Evolutionary conservation across 2,329 filamentous ascomycete species (phyloP), one percentile per base, ranked within the genome.

Genomic region (Amauroascus verrucosus): DNA sequence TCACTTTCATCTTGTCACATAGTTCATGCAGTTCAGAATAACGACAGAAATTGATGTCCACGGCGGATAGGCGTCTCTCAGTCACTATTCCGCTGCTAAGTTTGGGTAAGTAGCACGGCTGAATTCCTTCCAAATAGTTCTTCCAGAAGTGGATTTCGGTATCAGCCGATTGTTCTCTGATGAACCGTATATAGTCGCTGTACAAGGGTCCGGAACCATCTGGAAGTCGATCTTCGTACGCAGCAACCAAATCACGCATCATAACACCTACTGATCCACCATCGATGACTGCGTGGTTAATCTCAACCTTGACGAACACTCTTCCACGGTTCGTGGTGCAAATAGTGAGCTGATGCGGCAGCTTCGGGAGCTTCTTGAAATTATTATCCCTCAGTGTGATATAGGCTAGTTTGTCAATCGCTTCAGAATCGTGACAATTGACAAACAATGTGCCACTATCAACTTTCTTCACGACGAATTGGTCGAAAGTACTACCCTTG

Each of bases 261-360:
- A 75, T 58, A 50, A 72, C 68, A 5, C 69, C 64, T 24, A 74
- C 67, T 0, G 73, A 75, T 16, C 65, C 67, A 0, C 73, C 73
- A 57, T 76, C 73, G 51, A 66, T 69, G 53, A 75, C 69, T 14
- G 68, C 68, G 57, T 75, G 73, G 57, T 67, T 74, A 46, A 76
- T 68, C 45, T 75, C 72, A 14, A 75, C 60, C 45, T 69, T 69
- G 47, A 70, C 65, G 54, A 68, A 65, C 0, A 73, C 57, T 44
- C 57, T 58, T n/a, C 57, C 59, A 0, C 57, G 51, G 18, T 57
- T 60, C 18, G 67, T 67, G 54, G 64, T 65, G 56, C 65, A 68
- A 28, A 72, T 63, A 1, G 63, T 67, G 26, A 72, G 57, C 28
- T 64, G 65, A 56, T 74, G 67, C 45, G 71, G 67, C 7, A 70